These are phyloP conservation scores for Tilletia walkeri DNA, from an alignment of 1,284 basidiomycete species.

Conservation along the genomic window DNA sequence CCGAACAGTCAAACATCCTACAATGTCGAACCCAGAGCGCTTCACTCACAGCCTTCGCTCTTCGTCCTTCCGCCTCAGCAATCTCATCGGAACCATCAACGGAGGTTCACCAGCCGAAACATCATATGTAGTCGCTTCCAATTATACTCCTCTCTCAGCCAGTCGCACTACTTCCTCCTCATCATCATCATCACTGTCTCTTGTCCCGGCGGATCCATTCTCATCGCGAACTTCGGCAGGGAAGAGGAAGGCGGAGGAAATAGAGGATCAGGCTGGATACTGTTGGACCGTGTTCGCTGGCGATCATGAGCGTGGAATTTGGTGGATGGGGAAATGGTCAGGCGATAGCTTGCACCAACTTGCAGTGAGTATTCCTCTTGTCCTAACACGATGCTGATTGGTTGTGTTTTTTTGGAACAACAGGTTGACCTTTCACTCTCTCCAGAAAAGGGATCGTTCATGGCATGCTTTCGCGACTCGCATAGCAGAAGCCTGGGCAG, in stretches of 20 bases:
- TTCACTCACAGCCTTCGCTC: no score
- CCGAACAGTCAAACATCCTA: no score
- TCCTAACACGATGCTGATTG: no score
- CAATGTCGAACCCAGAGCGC: no score
- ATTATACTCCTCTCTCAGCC: no score
- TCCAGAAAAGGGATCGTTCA: not conserved
- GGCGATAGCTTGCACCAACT: not conserved
- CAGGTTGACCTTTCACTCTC: not conserved
- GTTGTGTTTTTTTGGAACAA: not conserved
- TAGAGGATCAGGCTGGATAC: not conserved
- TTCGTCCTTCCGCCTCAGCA: no score
- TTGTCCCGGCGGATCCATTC: not conserved
- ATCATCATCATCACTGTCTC: no score
- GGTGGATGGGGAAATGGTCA: not conserved
- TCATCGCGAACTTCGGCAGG: not conserved
- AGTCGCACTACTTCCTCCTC: no score
- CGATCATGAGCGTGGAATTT: not conserved
- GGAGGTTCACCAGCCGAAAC: no score
- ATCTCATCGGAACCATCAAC: no score
- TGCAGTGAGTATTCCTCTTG: not conserved
- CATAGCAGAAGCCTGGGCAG: not conserved
- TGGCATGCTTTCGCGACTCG: slow-evolving; percentile 1
- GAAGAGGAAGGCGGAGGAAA: not conserved
- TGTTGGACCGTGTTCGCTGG: not conserved
- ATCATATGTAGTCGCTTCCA: no score